Base-by-base conservation (phyloP, 352 stramenopile species). In the Phytophthora citrophthora region DNA sequence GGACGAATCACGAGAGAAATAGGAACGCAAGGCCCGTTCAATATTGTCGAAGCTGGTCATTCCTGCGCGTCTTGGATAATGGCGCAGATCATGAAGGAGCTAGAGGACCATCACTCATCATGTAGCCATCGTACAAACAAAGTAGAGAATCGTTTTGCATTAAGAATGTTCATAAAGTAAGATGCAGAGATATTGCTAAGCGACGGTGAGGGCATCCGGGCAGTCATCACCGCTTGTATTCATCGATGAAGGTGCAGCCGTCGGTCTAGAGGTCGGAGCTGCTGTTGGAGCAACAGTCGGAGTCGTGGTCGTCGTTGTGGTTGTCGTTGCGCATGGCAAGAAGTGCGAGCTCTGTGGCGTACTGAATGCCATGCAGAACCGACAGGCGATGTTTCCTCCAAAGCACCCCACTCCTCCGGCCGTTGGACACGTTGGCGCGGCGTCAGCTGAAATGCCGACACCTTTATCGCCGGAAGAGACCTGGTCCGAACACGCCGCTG, bases 401-500 rank as follows among this genome's bases (percentile, higher is more conserved):
- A 79, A 77, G 48, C 74, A 85, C 29, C 76, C 74, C 20, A 79
- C 9, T 3, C 74, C 74, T 12, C 76, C 76, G 27, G 11, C 31
- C 0, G 52, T 54, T 23, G 61, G 54, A 20, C 76, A 85, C 8
- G 13, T 36, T 7, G 54, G 32, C 3, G 64, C 53, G 6, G 67
- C 54, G 24, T 73, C 41, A 24, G 47, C 74, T 34, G 60, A 73
- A 52, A 85, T 79, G 12, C 76, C 74, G 6, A 64, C 74, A 20
- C n/a, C 31, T 38, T 68, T 43, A 48, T 85, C 68, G 16, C 74
- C 74, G 2, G 29, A 38, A 6, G 70, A 69, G 15, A 79, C 70
- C n/a, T 59, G 54, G 10, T 68, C 45, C 0, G 61, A 36, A 39
- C 72, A 83, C 4, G 64, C 32, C n/a, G 16, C 56, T 31, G n/a